phyloP scores from a whole-genome alignment of 306 rosid genomes.

The Inga oerstediana region DNA sequence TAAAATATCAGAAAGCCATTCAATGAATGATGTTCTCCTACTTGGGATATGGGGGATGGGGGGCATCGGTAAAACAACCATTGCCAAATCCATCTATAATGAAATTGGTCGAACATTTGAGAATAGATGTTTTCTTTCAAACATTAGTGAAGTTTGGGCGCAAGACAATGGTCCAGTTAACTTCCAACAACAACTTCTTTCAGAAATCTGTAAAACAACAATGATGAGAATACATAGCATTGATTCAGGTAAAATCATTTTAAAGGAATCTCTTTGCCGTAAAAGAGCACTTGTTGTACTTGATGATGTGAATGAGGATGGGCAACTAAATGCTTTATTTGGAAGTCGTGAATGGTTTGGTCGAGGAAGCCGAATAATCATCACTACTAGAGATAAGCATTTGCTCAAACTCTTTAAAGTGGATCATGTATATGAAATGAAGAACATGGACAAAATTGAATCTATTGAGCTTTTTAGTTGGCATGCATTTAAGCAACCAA shows the following conservation, averaged over 20 bases:
- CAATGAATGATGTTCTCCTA: no score
- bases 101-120: no score
- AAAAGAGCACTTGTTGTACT: neutral
- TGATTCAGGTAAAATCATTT: neutral
- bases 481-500: neutral
- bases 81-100: no score
- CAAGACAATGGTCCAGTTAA: neutral
- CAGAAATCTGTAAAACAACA: no score
- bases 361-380: neutral
- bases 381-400: neutral
- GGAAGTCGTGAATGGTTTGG: slow-evolving; percentile 1
- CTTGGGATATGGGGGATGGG: no score
- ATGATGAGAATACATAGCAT: neutral
- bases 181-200: neutral
- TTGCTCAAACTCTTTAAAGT: neutral
- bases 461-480: neutral
- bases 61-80: no score
- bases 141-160: no score
- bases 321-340: neutral
- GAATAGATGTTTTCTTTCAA: no score
- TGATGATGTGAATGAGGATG: neutral
- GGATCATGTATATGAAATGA: neutral
- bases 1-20: no score
- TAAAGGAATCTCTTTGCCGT: neutral
- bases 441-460: neutral